These are phyloP conservation scores for Neurospora terricola DNA, from an alignment of 495 filamentous ascomycete genomes.

Conservation along the genomic window DNA sequence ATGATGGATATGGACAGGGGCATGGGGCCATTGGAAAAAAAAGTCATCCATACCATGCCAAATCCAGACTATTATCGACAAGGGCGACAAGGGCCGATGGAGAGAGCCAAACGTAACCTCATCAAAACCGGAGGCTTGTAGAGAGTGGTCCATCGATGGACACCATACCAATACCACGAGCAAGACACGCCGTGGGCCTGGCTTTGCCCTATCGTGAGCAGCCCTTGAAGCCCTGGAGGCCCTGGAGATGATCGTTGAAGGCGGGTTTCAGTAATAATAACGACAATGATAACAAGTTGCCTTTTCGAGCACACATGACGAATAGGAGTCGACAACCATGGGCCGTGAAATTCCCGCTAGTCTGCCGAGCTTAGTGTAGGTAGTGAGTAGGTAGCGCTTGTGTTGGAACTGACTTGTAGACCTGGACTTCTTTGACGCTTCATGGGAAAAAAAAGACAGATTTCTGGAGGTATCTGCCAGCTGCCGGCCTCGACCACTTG, in stretches of 20 bases:
- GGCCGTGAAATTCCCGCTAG: background rate
- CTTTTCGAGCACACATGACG: background rate
- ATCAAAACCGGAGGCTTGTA: background rate
- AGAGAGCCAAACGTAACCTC: background rate
- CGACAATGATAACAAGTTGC: background rate
- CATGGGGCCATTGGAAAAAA: background rate
- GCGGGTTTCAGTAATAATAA: background rate
- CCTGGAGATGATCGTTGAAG: background rate
- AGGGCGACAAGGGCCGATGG: constrained; percentile 1
- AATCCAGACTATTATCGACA: constrained; percentile 1
- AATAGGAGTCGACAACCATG: background rate
- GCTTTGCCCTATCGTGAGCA: background rate
- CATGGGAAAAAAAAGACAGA: background rate
- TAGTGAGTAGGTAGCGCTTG: background rate
- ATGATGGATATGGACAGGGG: constrained; percentile 4
- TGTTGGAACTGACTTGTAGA: background rate
- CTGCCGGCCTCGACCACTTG: background rate
- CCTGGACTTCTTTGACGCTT: background rate
- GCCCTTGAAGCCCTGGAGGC: background rate
- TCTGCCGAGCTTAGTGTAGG: background rate
- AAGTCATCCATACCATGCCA: constrained; percentile 2
- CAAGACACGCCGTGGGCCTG: background rate
- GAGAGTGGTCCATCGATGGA: background rate
- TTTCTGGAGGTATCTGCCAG: background rate
- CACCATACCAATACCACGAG: background rate